A percentile compares a stretch with the other conserved stretches of the same genome.
Conservation (phyloP, 768 basidiomycete species). For the Mycena venus region DNA sequence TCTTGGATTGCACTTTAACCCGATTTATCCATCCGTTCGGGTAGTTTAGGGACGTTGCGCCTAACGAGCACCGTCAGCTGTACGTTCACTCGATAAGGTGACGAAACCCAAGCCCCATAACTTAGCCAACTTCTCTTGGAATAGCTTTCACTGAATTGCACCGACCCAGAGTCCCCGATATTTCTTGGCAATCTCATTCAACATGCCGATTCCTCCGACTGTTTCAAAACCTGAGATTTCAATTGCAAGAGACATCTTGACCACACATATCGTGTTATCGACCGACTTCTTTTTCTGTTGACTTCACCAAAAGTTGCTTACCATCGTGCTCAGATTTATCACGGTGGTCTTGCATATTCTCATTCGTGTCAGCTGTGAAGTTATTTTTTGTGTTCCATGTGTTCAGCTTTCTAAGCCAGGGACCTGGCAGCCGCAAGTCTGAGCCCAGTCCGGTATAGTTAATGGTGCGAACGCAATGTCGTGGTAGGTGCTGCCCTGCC, state of each 20-base stretch:
- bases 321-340: background rate
- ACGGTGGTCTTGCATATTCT: background rate
- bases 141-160: background rate
- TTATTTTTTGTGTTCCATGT: background rate
- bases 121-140: background rate
- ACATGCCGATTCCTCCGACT: background rate
- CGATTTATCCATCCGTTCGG: background rate
- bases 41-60: background rate
- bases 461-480: background rate
- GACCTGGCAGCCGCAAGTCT: background rate
- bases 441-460: background rate
- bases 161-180: background rate
- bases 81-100: background rate
- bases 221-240: background rate
- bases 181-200: background rate
- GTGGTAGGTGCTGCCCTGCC: constrained; percentile 4
- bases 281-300: background rate
- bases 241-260: background rate
- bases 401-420: background rate
- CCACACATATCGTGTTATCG: background rate
- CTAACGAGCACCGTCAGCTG: background rate
- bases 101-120: background rate
- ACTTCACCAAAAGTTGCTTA: background rate
- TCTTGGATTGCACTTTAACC: no score
- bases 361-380: background rate